Evolutionary conservation across 1,284 basidiomycete genomes (phyloP), one percentile per base, ranked within the genome.

Genomic region (Calocybe gambosa): DNA sequence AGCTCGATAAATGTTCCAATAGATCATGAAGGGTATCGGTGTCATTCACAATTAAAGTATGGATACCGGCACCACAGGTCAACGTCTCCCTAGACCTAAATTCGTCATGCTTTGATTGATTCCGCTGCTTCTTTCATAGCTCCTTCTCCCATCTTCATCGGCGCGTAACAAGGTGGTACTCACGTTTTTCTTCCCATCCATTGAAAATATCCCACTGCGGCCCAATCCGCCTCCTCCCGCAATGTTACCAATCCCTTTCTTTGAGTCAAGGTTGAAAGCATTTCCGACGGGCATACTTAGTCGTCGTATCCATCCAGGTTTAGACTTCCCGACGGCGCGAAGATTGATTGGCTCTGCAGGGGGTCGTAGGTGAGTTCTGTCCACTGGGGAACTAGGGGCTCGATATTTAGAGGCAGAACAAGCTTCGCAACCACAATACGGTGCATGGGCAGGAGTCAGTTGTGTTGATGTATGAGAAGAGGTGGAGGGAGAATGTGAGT

Each of bases 241-340:
- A 8, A 56, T 50, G 43, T 58, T 60, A 19, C 58, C 54, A 5
- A 49, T 47, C 16, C 58, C 56, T 57, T 70, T 72, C 57, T 69
- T 74, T 4, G 62, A 65, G 47, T 75, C 71, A 21, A 71, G 59
- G 5, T 69, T 72, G 55, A 84, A 79, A 16, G 78, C 73, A 45
- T 71, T 72, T 16, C 70, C 65, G 20, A 80, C 74, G 1, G 85
- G 85, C 83, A 88, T 85, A 55, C 85, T 89, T 48, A 89, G 60
- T 45, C 85, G 68, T 31, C 83, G 67, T 52, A 88, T 85, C 85
- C 86, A 89, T 0, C 82, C 75, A 8, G 62, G 57, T 54, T 76
- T 83, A 7, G 78, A 72, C 53, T 82, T 84, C 54, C 80, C 76
- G 39, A 53, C 29, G 19, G 19, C 68, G 9, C 71, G 72, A 19